Conservation (phyloP, 2,329 filamentous ascomycete species). For the Penicillium sp. region DNA sequence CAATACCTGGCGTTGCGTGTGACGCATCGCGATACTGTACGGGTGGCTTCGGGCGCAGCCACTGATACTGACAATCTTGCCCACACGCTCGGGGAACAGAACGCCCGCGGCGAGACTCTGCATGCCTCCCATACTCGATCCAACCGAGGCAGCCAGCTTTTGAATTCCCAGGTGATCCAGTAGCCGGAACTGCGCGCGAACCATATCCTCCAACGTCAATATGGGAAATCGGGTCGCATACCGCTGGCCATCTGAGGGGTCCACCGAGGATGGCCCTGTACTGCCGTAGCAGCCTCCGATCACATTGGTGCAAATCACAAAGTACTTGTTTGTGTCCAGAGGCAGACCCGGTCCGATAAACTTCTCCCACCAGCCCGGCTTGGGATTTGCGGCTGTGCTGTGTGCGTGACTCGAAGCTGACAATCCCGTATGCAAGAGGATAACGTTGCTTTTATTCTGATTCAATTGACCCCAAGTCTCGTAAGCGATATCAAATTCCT, state of each 20-base stretch:
- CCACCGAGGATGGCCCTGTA: slow-evolving; percentile 80
- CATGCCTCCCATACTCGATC: slow-evolving; percentile 98
- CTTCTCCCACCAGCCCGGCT: slow-evolving; percentile 97
- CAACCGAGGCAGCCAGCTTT: slow-evolving; percentile 84
- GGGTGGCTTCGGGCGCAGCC: slow-evolving; percentile 92
- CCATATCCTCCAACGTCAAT: slow-evolving; percentile 95
- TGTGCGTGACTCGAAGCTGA: slow-evolving; percentile 97
- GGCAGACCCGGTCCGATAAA: slow-evolving; percentile 87
- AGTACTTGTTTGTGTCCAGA: slow-evolving; percentile 85
- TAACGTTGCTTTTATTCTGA: slow-evolving; percentile 73
- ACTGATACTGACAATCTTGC: slow-evolving; percentile 78
- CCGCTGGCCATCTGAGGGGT: slow-evolving; percentile 77
- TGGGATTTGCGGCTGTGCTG: slow-evolving; percentile 77
- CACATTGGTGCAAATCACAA: slow-evolving; percentile 93
- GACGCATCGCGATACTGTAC: slow-evolving; percentile 97
- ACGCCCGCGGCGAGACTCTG: slow-evolving; percentile 84
- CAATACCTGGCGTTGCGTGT: slow-evolving; percentile 92
- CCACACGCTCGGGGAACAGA: slow-evolving; percentile 74
- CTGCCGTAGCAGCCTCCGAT: slow-evolving; percentile 94
- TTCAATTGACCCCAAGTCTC: slow-evolving; percentile 87
- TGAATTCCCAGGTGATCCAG: slow-evolving; percentile 71
- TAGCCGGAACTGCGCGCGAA: slow-evolving; percentile 85
- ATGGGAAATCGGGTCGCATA: slow-evolving; percentile 96
- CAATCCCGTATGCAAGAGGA: slow-evolving; percentile 86
- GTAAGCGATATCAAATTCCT: slow-evolving; percentile 81